Evolutionary conservation across 1,284 basidiomycete species (phyloP), one percentile per base, ranked within the genome.

Genomic region (Leccinum huronense): DNA sequence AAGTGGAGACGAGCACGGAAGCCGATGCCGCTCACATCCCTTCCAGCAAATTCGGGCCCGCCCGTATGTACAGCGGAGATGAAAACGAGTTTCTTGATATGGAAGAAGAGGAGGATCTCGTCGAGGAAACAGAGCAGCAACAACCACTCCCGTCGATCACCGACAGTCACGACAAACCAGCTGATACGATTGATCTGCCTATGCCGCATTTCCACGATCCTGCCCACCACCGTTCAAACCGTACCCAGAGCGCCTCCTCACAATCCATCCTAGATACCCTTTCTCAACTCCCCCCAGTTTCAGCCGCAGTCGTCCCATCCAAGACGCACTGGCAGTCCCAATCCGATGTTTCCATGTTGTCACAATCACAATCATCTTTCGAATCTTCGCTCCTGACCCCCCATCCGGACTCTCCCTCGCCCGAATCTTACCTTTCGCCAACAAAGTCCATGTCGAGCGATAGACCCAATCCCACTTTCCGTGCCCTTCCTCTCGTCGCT

Each of bases 401-500:
- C 27, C 69, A 70, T 0, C 73, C 70, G 1, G 73, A 75, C 27
- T 77, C 73, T 10, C 74, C 76, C 23, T 66, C 66, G 36, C 72
- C 54, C 5, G 67, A 77, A n/a, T 76, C 73, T 8, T 77, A 76
- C 60, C 73, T 75, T 45, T 75, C 66, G 27, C 65, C 72, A 36
- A 61, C 62, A 8, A 72, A 65, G 42, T 57, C 73, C 34, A 60
- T 59, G 14, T 62, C 67, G 1, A 59, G 57, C 36, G 71, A 65
- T 40, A 66, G 69, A 0, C 64, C 54, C 33, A 73, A 61, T 56
- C 71, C 67, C 31, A 74, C 70, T 16, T 91, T 90, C 77, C 87
- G 89, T 61, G 86, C 88, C 2, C 83, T 92, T 40, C 89, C 88
- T 3, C 78, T 93, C n/a, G 77, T 91, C 27, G 79, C 85, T 5